phyloP scores from a whole-genome alignment of 768 basidiomycete species.

The Lentinula guzmanii region DNA sequence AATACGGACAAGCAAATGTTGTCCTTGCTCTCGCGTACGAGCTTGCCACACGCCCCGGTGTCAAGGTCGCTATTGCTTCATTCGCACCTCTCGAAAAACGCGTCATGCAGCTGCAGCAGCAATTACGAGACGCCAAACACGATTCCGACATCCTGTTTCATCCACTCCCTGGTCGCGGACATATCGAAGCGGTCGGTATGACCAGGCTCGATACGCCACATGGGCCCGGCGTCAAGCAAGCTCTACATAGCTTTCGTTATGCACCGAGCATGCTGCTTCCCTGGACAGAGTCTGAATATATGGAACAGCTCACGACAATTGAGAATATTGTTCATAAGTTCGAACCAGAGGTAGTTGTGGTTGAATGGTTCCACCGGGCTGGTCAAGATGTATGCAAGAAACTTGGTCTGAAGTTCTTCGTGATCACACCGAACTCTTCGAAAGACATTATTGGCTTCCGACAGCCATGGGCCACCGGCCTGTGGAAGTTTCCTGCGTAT shows the following conservation, averaged over 20 bases:
- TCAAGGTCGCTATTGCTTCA: slow-evolving; percentile 4
- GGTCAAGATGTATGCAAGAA: slow-evolving; percentile 4
- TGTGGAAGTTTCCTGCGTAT: slow-evolving; percentile 9
- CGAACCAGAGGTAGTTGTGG: background rate
- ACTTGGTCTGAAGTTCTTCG: background rate
- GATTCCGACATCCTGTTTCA: background rate
- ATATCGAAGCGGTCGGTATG: slow-evolving; percentile 4
- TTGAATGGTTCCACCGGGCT: background rate
- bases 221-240: slow-evolving; percentile 1
- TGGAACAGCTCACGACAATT: background rate
- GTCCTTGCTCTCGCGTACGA: slow-evolving; percentile 7
- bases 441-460: background rate
- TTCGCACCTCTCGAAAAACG: slow-evolving; percentile 6
- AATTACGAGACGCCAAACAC: background rate
- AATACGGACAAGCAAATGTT: slow-evolving; percentile 8
- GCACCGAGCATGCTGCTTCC: slow-evolving; percentile 5
- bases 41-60: background rate
- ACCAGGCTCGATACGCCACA: slow-evolving; percentile 1
- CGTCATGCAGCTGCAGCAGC: slow-evolving; percentile 1
- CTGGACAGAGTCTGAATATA: slow-evolving; percentile 2
- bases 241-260: slow-evolving; percentile 3
- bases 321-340: slow-evolving; percentile 2
- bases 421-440: slow-evolving; percentile 1
- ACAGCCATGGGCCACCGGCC: background rate
- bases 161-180: background rate